A percentile compares a stretch with the other conserved stretches of the same genome.
Conservation (phyloP, 164 flowering plant genomes). For the Aristolochia fimbriata region DNA sequence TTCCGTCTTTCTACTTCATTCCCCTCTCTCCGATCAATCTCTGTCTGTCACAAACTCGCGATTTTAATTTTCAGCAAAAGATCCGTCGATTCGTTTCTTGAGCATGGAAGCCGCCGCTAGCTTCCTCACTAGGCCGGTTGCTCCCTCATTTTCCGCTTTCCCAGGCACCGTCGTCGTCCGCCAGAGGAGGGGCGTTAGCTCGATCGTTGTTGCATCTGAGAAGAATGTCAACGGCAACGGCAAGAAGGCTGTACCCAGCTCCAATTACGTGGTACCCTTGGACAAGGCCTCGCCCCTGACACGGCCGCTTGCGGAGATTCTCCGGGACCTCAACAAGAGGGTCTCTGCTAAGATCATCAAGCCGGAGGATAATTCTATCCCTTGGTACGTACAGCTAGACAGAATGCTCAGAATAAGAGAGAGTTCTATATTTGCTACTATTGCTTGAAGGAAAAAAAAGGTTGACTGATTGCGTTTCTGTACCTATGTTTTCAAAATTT, state of each 20-base stretch:
- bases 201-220: conserved; percentile 2
- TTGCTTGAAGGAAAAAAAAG: neutral
- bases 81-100: neutral
- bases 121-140: conserved; percentile 1
- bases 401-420: no score
- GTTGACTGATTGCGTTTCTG: neutral
- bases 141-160: neutral
- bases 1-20: neutral
- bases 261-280: conserved; percentile 82
- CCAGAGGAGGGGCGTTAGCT: neutral
- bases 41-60: neutral
- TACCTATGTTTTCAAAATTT: neutral
- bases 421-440: neutral
- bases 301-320: conserved; percentile 75
- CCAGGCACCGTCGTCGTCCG: neutral
- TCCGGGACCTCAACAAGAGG: conserved; percentile 87
- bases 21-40: neutral
- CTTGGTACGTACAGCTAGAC: conserved; percentile 33
- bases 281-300: conserved; percentile 59
- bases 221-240: conserved; percentile 6
- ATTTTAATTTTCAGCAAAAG: neutral
- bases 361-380: conserved; percentile 32
- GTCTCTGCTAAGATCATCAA: conserved; percentile 65
- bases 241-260: conserved; percentile 28
- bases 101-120: conserved; percentile 7